Base-by-base conservation (phyloP, 441 rosid genomes). In the Corymbia citriodora region DNA sequence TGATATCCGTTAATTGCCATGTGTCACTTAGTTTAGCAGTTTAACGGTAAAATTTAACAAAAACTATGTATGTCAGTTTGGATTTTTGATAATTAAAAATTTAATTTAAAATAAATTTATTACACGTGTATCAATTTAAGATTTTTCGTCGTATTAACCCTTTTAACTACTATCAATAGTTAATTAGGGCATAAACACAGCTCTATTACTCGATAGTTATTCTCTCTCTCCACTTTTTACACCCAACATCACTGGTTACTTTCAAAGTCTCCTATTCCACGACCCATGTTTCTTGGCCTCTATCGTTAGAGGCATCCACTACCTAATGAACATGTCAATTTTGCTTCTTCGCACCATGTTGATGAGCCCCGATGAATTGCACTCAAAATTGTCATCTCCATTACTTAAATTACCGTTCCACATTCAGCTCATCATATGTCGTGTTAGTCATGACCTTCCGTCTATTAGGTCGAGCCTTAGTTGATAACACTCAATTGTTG, bases 321-420 rank as follows among this genome's bases (percentile, higher is more conserved):
- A 63, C 70, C 15, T 14, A 9, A 14, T 0, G 70, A 63, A 29
- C 14, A 9, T 0, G 2, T 8, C 33, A 0, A 0, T 13, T 63
- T 63, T 33, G 29, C 18, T 63, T 29, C 70, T 63, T 53, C 54
- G 5, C 1, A 53, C 54, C 17, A 4, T 14, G 17, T 53, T 7
- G 0, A 29, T 1, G 9, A 0, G n/a, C 2, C 70, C 70, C 2
- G 0, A 0, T 14, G 18, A 29, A 6, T 29, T 1, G 0, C 33
- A 0, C 13, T 14, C 0, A 0, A 13, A 0, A 29, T 29, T 29
- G 33, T 8, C 2, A 2, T 0, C 70, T 13, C 9, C 0, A 14
- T 14, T 63, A 7, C 33, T 29, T 29, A 63, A 31, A 63, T 63
- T 31, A 14, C 70, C 33, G 3, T 9, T 63, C 2, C 7, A 9